Conservation (phyloP, 2,329 filamentous ascomycete species). For the Juglanconis sp. region DNA sequence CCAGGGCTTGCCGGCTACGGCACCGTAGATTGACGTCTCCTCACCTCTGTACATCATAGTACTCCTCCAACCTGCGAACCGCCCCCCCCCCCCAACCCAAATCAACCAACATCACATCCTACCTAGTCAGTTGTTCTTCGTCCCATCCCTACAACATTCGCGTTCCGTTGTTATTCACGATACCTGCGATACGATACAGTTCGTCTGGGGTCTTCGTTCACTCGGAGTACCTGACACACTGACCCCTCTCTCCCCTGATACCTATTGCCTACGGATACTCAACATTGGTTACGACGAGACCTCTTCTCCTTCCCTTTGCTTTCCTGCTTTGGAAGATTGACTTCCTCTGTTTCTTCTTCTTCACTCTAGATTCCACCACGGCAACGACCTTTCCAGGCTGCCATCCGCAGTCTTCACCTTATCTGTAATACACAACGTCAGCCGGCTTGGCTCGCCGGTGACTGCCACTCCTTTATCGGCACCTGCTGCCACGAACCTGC, state of each 20-base stretch:
- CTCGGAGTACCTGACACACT: constrained; percentile 8
- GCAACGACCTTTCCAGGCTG: background rate
- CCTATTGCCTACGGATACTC: background rate
- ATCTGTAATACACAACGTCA: constrained; percentile 12
- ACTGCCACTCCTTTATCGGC: constrained; percentile 16
- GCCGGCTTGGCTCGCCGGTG: constrained; percentile 10
- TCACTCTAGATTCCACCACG: background rate
- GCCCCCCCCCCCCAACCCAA: background rate
- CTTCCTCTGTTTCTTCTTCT: background rate
- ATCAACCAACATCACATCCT: background rate
- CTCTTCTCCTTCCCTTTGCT: background rate
- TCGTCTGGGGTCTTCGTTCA: background rate
- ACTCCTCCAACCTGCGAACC: background rate
- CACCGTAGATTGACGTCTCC: constrained; percentile 1
- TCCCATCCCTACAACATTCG: constrained; percentile 1
- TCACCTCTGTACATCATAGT: no score
- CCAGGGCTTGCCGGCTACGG: background rate
- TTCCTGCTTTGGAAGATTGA: background rate
- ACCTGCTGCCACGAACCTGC: constrained; percentile 4
- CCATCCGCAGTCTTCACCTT: background rate
- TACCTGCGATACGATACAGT: constrained; percentile 2
- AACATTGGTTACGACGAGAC: background rate
- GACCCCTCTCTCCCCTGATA: constrained; percentile 1
- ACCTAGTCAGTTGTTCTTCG: constrained; percentile 13
- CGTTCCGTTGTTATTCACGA: constrained; percentile 5